phyloP scores from a whole-genome alignment of 2,329 filamentous ascomycete genomes.

The Alternaria sp. region DNA sequence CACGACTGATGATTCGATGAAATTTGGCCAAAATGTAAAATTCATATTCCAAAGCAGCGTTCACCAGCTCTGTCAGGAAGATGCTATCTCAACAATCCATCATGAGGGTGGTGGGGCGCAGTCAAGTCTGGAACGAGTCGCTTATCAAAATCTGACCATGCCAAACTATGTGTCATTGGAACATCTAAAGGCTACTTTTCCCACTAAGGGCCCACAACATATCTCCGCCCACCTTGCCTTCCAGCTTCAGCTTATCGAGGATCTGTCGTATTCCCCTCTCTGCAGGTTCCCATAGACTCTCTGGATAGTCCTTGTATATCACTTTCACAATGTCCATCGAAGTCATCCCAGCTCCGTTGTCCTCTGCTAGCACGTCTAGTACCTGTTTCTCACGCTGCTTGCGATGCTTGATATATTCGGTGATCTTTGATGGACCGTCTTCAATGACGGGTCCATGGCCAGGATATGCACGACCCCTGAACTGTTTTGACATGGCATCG shows the following conservation, averaged over 20 bases:
- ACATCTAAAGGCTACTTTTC: constrained; percentile 42
- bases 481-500: constrained; percentile 71
- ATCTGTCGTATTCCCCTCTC: constrained; percentile 80
- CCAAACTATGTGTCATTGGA: constrained; percentile 3
- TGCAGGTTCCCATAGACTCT: constrained; percentile 77
- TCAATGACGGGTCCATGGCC: constrained; percentile 84
- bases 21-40: rapidly evolving
- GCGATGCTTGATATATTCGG: constrained; percentile 85
- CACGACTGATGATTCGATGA: constrained; percentile 27
- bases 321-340: constrained; percentile 85
- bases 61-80: no score
- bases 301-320: constrained; percentile 82
- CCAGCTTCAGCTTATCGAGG: constrained; percentile 76
- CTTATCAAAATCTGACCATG: background rate
- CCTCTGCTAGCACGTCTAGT: constrained; percentile 46
- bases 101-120: background rate
- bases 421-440: constrained; percentile 74
- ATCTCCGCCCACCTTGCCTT: constrained; percentile 68
- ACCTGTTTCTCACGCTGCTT: constrained; percentile 71
- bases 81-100: no score
- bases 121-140: background rate
- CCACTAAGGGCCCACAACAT: constrained; percentile 47
- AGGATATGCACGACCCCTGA: constrained; percentile 78
- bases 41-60: rapidly evolving
- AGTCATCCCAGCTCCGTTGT: constrained; percentile 62